Base-by-base conservation (phyloP, 495 filamentous ascomycete genomes). In the Aspergillus campestris region DNA sequence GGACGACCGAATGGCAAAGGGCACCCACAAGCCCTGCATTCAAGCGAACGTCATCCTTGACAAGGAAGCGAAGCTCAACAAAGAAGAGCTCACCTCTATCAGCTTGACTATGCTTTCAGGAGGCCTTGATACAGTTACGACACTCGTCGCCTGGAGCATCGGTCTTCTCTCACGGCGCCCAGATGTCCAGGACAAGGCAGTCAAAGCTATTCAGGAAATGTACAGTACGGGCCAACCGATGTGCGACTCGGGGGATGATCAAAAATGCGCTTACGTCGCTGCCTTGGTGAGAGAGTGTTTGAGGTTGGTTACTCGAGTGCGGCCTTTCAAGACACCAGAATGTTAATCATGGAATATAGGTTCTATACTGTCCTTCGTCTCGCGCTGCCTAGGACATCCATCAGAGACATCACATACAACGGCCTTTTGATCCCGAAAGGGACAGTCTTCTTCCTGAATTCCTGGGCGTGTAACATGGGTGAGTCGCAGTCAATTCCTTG, bases 401-500 rank as follows among this genome's bases (percentile, higher is more conserved):
- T 81, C 47, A 74, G 71, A 42, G 80, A 83, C 39, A 68, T 83
- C 8, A 68, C 66, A 0, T 83, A 81, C 47, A 51, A 80, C 9
- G 78, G 71, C 5, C 60, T 66, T 30, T 39, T 67, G 9, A 81
- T 83, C 12, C 80, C 80, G 0, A 70, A 73, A 30, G 74, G 75
- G 13, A 81, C 75, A 6, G 75, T 79, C 0, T 70, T 81, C 34
- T 82, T 81, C 56, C 59, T 85, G 46, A 83, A 85, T 55, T 73
- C 77, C 0, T 83, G 78, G 79, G 77, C 77, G 7, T 82, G 79
- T 47, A 83, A 82, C 40, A 78, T 73, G 65, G 79, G 75, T 72
- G 56, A 52, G 59, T 59, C 15, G 24, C 15, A 27, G 24, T 30
- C 42, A 10, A 8, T 35, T 1, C 37, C 27, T 36, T 9, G 1